phyloP scores from a whole-genome alignment of 176 grass and related monocot genomes.

The Zizania latifolia region DNA sequence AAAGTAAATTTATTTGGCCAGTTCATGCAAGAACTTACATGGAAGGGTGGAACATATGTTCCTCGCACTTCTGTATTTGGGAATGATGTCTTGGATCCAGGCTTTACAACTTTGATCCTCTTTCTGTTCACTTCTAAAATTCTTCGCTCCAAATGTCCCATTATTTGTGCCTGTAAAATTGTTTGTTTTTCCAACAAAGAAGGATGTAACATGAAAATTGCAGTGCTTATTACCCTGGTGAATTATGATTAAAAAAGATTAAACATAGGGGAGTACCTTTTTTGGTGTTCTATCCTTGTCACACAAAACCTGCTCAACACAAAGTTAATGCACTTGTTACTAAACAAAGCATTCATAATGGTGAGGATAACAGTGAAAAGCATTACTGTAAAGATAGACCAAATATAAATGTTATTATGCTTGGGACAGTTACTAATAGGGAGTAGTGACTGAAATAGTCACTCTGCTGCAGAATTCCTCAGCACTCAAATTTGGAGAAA shows the following conservation, averaged over 20 bases:
- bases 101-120: constrained; percentile 94
- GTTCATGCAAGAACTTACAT: constrained; percentile 27
- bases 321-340: constrained; percentile 19
- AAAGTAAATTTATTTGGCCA: not conserved
- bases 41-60: constrained; percentile 84
- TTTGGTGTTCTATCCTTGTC: constrained; percentile 78
- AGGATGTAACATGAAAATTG: not conserved
- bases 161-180: constrained; percentile 52
- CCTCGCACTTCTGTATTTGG: constrained; percentile 69
- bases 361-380: not conserved
- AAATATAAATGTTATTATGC: not conserved
- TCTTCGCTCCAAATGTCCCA: constrained; percentile 82
- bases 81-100: constrained; percentile 93
- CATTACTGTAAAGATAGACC: not conserved
- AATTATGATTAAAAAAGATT: too few species aligned
- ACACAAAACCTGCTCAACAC: constrained; percentile 60
- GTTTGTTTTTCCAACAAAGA: not conserved
- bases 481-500: not conserved
- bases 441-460: constrained; percentile 3
- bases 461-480: not conserved
- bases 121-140: constrained; percentile 87
- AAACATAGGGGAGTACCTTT: constrained; percentile 23
- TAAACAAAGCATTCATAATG: not conserved
- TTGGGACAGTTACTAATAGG: constrained; percentile 7
- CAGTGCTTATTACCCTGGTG: too few species aligned